These are phyloP conservation scores for Tylopilus intermedius DNA, from an alignment of 768 basidiomycete species.

Conservation along the genomic window DNA sequence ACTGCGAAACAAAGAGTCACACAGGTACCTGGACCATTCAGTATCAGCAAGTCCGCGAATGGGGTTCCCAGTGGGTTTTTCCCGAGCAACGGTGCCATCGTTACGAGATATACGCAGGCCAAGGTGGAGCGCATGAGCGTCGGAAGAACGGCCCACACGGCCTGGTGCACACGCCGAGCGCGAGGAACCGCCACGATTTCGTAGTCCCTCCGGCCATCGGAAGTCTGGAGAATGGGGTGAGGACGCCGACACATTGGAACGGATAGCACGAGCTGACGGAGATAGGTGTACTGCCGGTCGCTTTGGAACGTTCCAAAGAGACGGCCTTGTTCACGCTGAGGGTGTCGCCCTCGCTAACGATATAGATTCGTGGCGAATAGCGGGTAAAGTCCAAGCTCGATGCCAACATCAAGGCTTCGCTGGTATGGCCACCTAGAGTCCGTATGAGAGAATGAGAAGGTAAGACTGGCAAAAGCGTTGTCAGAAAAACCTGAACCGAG, in stretches of 20 bases:
- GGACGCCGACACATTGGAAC: constrained; percentile 1
- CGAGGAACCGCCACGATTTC: constrained; percentile 70
- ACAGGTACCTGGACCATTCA: constrained; percentile 96
- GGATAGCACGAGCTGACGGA: constrained; percentile 14
- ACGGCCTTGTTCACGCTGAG: constrained; percentile 71
- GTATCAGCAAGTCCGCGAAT: constrained; percentile 71
- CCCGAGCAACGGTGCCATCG: constrained; percentile 45
- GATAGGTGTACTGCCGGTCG: background rate
- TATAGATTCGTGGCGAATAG: constrained; percentile 75
- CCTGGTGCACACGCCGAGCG: constrained; percentile 82
- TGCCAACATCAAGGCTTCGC: constrained; percentile 72
- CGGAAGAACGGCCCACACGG: constrained; percentile 61
- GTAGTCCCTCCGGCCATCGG: constrained; percentile 30
- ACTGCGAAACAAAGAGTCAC: constrained; percentile 69
- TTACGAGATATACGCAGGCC: constrained; percentile 56
- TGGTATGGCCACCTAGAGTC: constrained; percentile 83
- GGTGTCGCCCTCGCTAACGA: constrained; percentile 75
- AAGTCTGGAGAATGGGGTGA: constrained; percentile 9
- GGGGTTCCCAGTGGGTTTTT: constrained; percentile 14
- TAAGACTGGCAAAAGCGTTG: background rate
- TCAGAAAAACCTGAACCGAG: constrained; percentile 78
- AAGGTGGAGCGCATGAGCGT: constrained; percentile 61
- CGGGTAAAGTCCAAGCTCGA: constrained; percentile 69
- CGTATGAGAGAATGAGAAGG: constrained; percentile 3
- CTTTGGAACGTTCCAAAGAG: constrained; percentile 49